Percentiles rank a stretch among this genome's conserved stretches.
Evolutionary conservation across 495 filamentous ascomycete species (phyloP).

Genomic region (Acidomyces sp.): DNA sequence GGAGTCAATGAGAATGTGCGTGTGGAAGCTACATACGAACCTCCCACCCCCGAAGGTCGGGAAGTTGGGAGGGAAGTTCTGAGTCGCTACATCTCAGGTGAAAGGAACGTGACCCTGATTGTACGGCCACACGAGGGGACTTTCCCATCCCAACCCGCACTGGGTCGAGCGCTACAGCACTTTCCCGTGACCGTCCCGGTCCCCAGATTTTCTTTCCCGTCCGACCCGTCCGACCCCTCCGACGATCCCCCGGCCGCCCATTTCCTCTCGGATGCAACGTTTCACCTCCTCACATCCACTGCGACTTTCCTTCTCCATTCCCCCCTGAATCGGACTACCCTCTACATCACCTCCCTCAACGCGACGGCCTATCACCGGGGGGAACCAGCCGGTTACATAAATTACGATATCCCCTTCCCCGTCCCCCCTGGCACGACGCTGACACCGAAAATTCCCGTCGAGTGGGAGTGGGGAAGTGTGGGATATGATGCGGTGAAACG

Average conservation of each 20-base stretch:
- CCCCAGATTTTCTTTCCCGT: slow-evolving; percentile 40
- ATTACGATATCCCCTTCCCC: slow-evolving; percentile 58
- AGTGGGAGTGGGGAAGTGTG: slow-evolving; percentile 59
- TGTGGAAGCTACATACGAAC: slow-evolving; percentile 64
- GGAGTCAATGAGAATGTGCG: slow-evolving; percentile 61
- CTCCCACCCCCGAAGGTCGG: slow-evolving; percentile 40
- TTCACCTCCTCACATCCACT: slow-evolving; percentile 74
- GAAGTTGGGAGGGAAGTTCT: slow-evolving; percentile 56
- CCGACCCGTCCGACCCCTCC: slow-evolving; percentile 28
- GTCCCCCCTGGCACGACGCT: slow-evolving; percentile 50
- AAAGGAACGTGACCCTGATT: slow-evolving; percentile 66
- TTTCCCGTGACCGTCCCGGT: slow-evolving; percentile 55
- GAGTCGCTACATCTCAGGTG: slow-evolving; percentile 80
- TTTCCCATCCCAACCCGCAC: slow-evolving; percentile 57
- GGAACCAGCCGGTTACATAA: slow-evolving; percentile 60
- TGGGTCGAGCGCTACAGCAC: slow-evolving; percentile 58
- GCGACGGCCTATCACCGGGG: slow-evolving; percentile 77
- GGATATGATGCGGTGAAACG: slow-evolving; percentile 69
- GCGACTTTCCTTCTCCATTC: slow-evolving; percentile 75
- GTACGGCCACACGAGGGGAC: slow-evolving; percentile 53
- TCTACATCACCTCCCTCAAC: slow-evolving; percentile 65
- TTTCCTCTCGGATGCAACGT: slow-evolving; percentile 74
- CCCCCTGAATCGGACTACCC: slow-evolving; percentile 53
- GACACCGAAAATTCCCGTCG: slow-evolving; percentile 63
- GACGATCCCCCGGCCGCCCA: slow-evolving; percentile 32